Evolutionary conservation across 208 protist genomes (phyloP).

Genomic region (Wallacemonas collosoma): DNA sequence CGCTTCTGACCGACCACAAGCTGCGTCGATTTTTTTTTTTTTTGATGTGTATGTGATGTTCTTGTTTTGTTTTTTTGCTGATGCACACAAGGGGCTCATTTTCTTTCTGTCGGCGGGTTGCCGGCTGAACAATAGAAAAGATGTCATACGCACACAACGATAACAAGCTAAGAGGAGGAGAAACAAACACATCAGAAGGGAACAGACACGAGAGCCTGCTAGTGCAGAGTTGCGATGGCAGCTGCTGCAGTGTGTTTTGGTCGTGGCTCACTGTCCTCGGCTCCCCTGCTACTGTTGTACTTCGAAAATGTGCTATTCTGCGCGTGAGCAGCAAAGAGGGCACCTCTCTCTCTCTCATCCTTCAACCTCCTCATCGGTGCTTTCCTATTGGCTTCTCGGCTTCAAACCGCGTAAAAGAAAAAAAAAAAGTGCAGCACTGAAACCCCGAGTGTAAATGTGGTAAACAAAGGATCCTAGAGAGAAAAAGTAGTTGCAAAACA

Average conservation of each 20-base stretch:
- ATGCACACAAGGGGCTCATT: constrained; percentile 5
- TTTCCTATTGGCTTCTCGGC: constrained; percentile 14
- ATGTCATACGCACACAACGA: neutral
- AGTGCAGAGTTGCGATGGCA: too few relatives aligned
- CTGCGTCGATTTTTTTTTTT: too few relatives aligned
- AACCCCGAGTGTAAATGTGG: constrained; percentile 1
- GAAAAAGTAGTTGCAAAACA: constrained; percentile 11
- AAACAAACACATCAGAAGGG: too few relatives aligned
- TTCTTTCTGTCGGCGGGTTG: neutral
- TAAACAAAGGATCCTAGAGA: constrained; percentile 14
- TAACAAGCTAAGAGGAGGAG: constrained; percentile 8
- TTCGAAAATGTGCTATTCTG: too few relatives aligned
- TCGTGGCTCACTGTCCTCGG: too few relatives aligned
- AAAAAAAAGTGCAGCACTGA: constrained; percentile 7
- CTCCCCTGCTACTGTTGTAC: too few relatives aligned
- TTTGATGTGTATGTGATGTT: neutral
- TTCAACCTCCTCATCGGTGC: neutral
- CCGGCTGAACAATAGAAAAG: neutral
- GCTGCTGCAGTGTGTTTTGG: too few relatives aligned
- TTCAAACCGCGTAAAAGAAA: constrained; percentile 11
- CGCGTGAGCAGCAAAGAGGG: too few relatives aligned
- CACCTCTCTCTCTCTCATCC: too few relatives aligned
- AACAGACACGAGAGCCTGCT: too few relatives aligned
- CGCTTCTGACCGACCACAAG: too few relatives aligned
- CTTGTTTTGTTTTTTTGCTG: constrained; percentile 5